Percentiles rank a stretch among this genome's conserved stretches.
Conservation (phyloP, 163 green algal genomes). For the Dunaliella salina region DNA sequence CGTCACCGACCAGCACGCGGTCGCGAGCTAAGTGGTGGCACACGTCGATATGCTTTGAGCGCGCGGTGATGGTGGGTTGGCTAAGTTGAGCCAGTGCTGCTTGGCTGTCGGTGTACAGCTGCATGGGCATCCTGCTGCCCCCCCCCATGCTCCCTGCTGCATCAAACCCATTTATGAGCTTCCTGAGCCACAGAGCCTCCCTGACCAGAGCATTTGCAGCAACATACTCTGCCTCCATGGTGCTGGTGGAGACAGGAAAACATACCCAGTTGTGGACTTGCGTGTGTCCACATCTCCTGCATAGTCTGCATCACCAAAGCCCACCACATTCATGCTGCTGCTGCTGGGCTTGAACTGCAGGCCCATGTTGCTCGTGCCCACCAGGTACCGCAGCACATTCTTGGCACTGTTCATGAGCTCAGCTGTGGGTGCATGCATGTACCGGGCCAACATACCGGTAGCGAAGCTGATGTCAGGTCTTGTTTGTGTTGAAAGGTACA, state of each 20-base stretch:
- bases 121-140: too few species aligned
- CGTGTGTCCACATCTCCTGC: neutral
- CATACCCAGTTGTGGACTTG: neutral
- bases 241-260: neutral
- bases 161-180: too few species aligned
- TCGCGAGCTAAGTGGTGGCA: too few species aligned
- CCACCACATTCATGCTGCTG: neutral
- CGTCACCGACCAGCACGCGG: too few species aligned
- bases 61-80: too few species aligned
- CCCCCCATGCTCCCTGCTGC: too few species aligned
- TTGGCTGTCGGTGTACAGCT: too few species aligned
- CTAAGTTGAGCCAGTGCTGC: too few species aligned
- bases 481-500: slow-evolving; percentile 32
- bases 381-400: slow-evolving; percentile 26
- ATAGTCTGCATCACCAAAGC: neutral
- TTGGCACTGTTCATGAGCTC: slow-evolving; percentile 19
- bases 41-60: too few species aligned
- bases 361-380: slow-evolving; percentile 1
- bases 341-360: neutral
- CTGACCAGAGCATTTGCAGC: too few species aligned
- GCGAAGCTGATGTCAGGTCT: slow-evolving; percentile 35
- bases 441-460: slow-evolving; percentile 21
- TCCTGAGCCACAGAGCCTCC: too few species aligned
- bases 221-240: neutral
- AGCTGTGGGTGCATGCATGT: slow-evolving; percentile 24